A percentile compares a stretch with the other conserved stretches of the same genome.
phyloP scores from a whole-genome alignment of 1,284 basidiomycete genomes.

The Moniliophthora roreri region DNA sequence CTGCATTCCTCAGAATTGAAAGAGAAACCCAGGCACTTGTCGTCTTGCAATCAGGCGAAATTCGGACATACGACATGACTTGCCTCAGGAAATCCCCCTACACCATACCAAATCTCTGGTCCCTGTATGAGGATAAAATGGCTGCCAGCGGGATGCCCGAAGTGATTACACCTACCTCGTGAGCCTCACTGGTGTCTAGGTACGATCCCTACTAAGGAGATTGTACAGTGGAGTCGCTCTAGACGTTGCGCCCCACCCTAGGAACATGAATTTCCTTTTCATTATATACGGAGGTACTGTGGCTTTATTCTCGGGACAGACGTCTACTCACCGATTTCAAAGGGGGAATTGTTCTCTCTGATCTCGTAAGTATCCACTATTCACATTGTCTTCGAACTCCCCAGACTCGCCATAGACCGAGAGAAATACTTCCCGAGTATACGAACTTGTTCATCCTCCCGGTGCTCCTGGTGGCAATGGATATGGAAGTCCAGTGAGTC shows the following conservation, averaged over 20 bases:
- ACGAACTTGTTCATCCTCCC: conserved; percentile 68
- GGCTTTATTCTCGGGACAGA: background rate
- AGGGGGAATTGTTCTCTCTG: conserved; percentile 76
- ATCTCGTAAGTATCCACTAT: conserved; percentile 60
- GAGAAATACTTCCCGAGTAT: conserved; percentile 60
- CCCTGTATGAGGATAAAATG: conserved; percentile 69
- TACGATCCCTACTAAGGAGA: background rate
- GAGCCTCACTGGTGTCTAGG: conserved; percentile 14
- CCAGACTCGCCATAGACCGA: too few species aligned
- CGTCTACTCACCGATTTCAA: background rate
- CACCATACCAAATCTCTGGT: conserved; percentile 75
- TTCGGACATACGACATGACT: conserved; percentile 70
- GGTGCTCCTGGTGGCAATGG: conserved; percentile 81
- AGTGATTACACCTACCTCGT: conserved; percentile 41
- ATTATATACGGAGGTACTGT: conserved; percentile 76
- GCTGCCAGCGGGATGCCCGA: conserved; percentile 54
- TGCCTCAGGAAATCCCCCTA: conserved; percentile 67
- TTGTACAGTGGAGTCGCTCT: conserved; percentile 43
- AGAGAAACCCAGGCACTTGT: conserved; percentile 52
- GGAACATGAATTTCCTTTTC: conserved; percentile 79
- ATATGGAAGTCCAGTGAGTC: conserved; percentile 48
- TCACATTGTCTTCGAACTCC: too few species aligned
- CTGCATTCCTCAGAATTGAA: background rate
- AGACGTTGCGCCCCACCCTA: conserved; percentile 74
- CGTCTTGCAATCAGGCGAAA: conserved; percentile 54